A percentile compares a stretch with the other conserved stretches of the same genome.
Conservation (phyloP, 2,329 filamentous ascomycete species). For the Claviceps capensis region DNA sequence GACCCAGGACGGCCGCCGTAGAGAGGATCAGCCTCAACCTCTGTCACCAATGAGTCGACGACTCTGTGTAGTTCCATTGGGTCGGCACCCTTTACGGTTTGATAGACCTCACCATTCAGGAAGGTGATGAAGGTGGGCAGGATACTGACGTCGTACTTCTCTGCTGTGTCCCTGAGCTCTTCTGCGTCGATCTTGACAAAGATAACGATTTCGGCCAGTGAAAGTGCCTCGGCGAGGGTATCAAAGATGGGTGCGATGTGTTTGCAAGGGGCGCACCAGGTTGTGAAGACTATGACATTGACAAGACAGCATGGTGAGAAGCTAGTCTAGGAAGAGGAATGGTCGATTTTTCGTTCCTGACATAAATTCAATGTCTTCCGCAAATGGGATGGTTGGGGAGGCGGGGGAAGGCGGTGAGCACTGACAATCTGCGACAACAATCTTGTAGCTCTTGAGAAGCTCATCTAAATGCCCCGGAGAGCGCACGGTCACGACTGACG, state of each 20-base stretch:
- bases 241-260: slow-evolving; percentile 75
- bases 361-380: too few relatives aligned
- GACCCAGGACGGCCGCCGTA: slow-evolving; percentile 23
- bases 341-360: too few relatives aligned
- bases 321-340: slow-evolving; percentile 7
- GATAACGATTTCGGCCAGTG: slow-evolving; percentile 57
- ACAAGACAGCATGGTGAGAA: not conserved
- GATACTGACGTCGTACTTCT: slow-evolving; percentile 58
- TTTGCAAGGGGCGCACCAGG: slow-evolving; percentile 77
- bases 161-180: slow-evolving; percentile 56
- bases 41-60: slow-evolving; percentile 55
- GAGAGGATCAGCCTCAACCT: slow-evolving; percentile 32
- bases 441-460: slow-evolving; percentile 55
- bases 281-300: slow-evolving; percentile 57
- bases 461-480: slow-evolving; percentile 50
- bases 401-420: slow-evolving; percentile 10
- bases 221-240: slow-evolving; percentile 55
- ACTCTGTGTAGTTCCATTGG: slow-evolving; percentile 54
- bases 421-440: slow-evolving; percentile 86
- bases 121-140: slow-evolving; percentile 91
- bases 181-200: slow-evolving; percentile 86
- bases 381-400: too few relatives aligned
- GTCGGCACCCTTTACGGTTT: slow-evolving; percentile 64
- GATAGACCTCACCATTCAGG: slow-evolving; percentile 52
- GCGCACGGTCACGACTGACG: slow-evolving; percentile 19